These are phyloP conservation scores for Acacia melanoxylon DNA, from an alignment of 306 rosid species.

Conservation along the genomic window DNA sequence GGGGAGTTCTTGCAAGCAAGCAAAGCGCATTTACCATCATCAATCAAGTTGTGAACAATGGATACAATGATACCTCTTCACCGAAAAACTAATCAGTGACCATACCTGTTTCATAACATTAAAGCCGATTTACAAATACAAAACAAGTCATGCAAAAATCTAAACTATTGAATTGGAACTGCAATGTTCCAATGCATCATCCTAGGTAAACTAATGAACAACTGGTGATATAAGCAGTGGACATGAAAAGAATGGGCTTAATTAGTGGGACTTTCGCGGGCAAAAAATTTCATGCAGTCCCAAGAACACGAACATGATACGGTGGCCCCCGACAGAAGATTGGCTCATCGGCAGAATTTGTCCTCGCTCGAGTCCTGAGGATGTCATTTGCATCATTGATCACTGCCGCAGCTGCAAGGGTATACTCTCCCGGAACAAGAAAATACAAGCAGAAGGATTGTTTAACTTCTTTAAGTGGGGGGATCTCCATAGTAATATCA, in stretches of 20 bases:
- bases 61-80: not conserved
- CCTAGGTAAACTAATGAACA: constrained; percentile 16
- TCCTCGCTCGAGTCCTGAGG: constrained; percentile 79
- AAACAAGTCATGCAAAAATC: constrained; percentile 16
- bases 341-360: constrained; percentile 72
- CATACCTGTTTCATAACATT: constrained; percentile 24
- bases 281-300: constrained; percentile 47
- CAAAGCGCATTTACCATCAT: not conserved
- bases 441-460: constrained; percentile 86
- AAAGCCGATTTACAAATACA: constrained; percentile 36
- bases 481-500: constrained; percentile 76
- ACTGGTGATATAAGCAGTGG: constrained; percentile 3
- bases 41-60: not conserved
- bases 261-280: constrained; percentile 12
- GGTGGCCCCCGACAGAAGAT: constrained; percentile 96
- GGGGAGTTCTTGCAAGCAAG: not conserved
- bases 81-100: not conserved
- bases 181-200: not conserved
- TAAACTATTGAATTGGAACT: constrained; percentile 28
- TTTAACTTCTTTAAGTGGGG: constrained; percentile 69
- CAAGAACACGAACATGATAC: constrained; percentile 72
- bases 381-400: constrained; percentile 81
- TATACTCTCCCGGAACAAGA: constrained; percentile 92
- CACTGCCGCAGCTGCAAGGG: constrained; percentile 75
- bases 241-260: constrained; percentile 19